These are phyloP conservation scores for Trichosporon sp. DNA, from an alignment of 1,284 basidiomycete species.

Conservation along the genomic window DNA sequence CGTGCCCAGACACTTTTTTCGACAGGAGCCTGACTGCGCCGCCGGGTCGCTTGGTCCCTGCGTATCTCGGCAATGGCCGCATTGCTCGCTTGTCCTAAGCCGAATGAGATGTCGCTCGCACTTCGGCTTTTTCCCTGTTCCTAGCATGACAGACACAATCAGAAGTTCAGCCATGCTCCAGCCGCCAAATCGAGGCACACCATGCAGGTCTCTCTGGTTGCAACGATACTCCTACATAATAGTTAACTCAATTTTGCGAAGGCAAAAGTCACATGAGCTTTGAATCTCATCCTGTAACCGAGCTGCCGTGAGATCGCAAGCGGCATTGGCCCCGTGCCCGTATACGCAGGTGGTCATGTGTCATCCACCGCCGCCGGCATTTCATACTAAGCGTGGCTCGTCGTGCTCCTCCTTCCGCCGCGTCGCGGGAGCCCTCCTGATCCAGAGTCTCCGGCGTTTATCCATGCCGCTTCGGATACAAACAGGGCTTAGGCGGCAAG, in stretches of 20 bases:
- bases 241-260: too few relatives aligned
- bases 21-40: background rate
- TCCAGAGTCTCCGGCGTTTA: background rate
- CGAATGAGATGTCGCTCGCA: background rate
- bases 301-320: background rate
- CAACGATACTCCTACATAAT: too few relatives aligned
- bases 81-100: conserved; percentile 13
- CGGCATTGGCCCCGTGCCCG: conserved; percentile 6
- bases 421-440: background rate
- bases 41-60: background rate
- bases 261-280: background rate
- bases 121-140: conserved; percentile 8
- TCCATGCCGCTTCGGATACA: background rate
- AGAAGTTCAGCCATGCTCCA: background rate
- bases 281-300: background rate
- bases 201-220: too few relatives aligned
- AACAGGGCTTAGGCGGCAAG: background rate
- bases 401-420: background rate
- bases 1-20: background rate
- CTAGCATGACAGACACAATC: background rate
- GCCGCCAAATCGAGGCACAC: too few relatives aligned
- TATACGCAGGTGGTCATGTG: conserved; percentile 15
- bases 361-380: conserved; percentile 20
- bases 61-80: conserved; percentile 20
- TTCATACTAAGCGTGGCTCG: background rate